Percentiles rank a stretch among this genome's conserved stretches.
Evolutionary conservation across 345 rosid genomes (phyloP).

Genomic region (Eucalyptus caleyi): DNA sequence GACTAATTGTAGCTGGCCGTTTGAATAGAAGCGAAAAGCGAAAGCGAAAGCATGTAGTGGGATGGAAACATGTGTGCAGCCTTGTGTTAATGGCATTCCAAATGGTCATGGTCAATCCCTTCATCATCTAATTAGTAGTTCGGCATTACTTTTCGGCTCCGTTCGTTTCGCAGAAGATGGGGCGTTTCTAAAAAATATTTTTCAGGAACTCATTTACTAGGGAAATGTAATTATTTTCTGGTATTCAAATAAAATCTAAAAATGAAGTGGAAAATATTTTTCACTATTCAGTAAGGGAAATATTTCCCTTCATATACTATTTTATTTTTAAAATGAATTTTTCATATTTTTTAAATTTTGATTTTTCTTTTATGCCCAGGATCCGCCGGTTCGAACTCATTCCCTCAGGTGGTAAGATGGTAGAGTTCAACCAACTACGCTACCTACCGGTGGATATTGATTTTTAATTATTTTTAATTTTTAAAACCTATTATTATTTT

Average conservation of each 20-base stretch:
- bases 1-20: neutral
- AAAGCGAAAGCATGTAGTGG: neutral
- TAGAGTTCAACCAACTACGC: fast-evolving
- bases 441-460: fast-evolving
- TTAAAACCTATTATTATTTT: no score
- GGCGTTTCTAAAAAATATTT: fast-evolving
- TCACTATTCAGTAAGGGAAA: fast-evolving
- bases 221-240: fast-evolving
- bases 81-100: neutral
- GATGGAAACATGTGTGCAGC: neutral
- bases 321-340: no score
- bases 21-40: neutral
- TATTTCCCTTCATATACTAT: no score
- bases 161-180: fast-evolving
- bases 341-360: no score
- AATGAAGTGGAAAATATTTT: no score
- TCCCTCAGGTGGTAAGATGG: no score
- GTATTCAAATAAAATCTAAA: fast-evolving
- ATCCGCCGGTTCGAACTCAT: no score
- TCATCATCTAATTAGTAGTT: neutral
- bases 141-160: neutral
- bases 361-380: no score
- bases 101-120: neutral
- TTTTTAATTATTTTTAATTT: no score
- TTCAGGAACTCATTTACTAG: fast-evolving